Conservation (phyloP, 768 basidiomycete species). For the Chalciporus sphaerocephalus region DNA sequence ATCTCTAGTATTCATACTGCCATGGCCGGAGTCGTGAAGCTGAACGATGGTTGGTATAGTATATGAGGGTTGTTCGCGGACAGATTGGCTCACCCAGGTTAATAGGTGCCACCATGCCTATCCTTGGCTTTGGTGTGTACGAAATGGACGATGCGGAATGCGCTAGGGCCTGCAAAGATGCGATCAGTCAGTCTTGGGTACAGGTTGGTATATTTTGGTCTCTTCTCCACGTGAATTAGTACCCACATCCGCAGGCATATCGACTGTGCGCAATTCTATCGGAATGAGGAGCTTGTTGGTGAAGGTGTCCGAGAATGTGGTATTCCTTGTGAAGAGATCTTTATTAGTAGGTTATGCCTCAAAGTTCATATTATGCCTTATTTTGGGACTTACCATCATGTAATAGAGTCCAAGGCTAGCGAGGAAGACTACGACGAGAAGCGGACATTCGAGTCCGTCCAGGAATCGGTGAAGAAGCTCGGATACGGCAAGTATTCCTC, state of each 20-base stretch:
- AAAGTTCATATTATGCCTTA: neutral
- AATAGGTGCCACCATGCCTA: no score
- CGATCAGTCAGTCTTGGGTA: no score
- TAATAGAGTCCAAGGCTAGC: constrained; percentile 23
- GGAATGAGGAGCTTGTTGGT: constrained; percentile 27
- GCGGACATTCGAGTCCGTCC: constrained; percentile 9
- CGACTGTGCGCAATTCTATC: constrained; percentile 23
- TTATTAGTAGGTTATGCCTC: constrained; percentile 24
- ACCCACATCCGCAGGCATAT: constrained; percentile 18
- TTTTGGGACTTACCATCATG: neutral
- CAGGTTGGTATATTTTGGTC: no score
- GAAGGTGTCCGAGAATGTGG: constrained; percentile 20
- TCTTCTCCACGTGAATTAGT: no score
- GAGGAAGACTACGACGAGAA: constrained; percentile 11
- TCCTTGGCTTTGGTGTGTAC: no score
- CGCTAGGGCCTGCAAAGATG: no score
- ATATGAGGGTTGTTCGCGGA: no score
- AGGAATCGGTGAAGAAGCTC: constrained; percentile 24
- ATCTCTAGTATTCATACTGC: no score
- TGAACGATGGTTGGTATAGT: no score
- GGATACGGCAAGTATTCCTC: constrained; percentile 13
- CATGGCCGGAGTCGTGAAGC: no score
- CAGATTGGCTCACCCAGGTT: no score
- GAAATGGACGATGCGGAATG: no score
- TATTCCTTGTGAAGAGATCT: constrained; percentile 26